Base-by-base conservation (phyloP, 2,329 filamentous ascomycete species). In the Microcyclosporella mali region DNA sequence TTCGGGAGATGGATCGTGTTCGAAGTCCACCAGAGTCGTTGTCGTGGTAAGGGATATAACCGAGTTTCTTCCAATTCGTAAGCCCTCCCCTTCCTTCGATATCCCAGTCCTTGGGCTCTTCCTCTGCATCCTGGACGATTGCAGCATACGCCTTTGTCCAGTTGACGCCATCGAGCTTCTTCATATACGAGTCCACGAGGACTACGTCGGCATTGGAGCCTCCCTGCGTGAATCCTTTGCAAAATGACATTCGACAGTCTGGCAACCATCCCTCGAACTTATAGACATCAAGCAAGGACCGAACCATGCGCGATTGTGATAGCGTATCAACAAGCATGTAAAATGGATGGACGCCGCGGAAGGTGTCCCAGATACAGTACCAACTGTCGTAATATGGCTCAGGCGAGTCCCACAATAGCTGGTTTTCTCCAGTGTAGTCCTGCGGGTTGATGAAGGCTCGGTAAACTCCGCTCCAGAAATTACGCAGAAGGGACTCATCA, bases 191-290 rank as follows among this genome's bases (percentile, higher is more conserved):
- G 54, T 88, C 84, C 0, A 79, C 78, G 2, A 88, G 65, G 0
- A 88, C 72, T 9, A 82, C 75, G 55, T 88, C 84, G 2, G 84
- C 83, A 46, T 87, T 86, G 0, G 81, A 85, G 0, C 84, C 84
- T 10, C 84, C 82, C 64, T 88, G 84, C 0, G 83, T 87, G 53
- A 75, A 81, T 0, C 84, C 84, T 57, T 82, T 84, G 57, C 77
- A 84, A 3, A 85, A 70, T 12, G 75, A 81, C 83, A 87, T 87
- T 28, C 81, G 78, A 47, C 83, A 87, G 54, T 88, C 84, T 0
- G 84, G 84, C 1, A 88, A 67, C 70, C 79, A 86, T 1, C 83
- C 84, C 44, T 81, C 73, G 44, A 85, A 72, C 19, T 77, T 72
- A 51, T 86, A 87, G 0, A 77, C 84, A 45, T 86, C 82, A 9